Evolutionary conservation across 1,139 yeast species (phyloP).

Genomic region (Yamadazyma sp.): DNA sequence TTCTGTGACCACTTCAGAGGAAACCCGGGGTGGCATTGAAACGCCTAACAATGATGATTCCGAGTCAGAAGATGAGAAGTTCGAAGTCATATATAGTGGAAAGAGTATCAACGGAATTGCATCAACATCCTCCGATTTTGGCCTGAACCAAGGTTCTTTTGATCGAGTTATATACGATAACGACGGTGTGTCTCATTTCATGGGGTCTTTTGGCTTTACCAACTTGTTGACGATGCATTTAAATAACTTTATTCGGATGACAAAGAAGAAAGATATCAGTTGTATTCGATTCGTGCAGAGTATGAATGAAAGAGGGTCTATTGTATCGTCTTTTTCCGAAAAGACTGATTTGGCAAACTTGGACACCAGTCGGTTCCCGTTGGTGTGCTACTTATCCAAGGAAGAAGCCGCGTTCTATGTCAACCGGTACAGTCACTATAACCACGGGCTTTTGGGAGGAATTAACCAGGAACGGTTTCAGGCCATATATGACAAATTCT

Average conservation of each 20-base stretch:
- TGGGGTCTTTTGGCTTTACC: constrained; percentile 17
- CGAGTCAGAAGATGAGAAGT: constrained; percentile 2
- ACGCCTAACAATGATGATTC: constrained; percentile 24
- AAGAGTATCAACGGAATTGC: constrained; percentile 11
- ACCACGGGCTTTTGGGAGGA: constrained; percentile 13
- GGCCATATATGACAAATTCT: constrained; percentile 11
- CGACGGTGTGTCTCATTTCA: constrained; percentile 15
- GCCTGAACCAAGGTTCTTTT: constrained; percentile 6
- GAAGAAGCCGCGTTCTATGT: constrained; percentile 14
- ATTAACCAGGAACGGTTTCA: constrained; percentile 31
- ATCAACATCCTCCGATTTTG: constrained; percentile 7
- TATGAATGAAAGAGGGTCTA: constrained; percentile 13
- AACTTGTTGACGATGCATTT: constrained; percentile 10
- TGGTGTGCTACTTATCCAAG: constrained; percentile 26
- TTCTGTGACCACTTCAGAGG: constrained; percentile 21
- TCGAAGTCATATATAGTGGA: constrained; percentile 11
- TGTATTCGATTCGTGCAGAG: constrained; percentile 10
- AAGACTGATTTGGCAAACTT: constrained; percentile 6
- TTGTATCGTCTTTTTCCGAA: constrained; percentile 11
- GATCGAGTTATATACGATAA: constrained; percentile 18
- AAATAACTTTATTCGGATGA: constrained; percentile 12
- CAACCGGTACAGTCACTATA: constrained; percentile 5
- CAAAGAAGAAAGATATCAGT: constrained; percentile 7
- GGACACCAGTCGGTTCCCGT: constrained; percentile 9
- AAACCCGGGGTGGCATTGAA: constrained; percentile 24